Conservation (phyloP, 805 yeast genomes). For the Candida incommunis region DNA sequence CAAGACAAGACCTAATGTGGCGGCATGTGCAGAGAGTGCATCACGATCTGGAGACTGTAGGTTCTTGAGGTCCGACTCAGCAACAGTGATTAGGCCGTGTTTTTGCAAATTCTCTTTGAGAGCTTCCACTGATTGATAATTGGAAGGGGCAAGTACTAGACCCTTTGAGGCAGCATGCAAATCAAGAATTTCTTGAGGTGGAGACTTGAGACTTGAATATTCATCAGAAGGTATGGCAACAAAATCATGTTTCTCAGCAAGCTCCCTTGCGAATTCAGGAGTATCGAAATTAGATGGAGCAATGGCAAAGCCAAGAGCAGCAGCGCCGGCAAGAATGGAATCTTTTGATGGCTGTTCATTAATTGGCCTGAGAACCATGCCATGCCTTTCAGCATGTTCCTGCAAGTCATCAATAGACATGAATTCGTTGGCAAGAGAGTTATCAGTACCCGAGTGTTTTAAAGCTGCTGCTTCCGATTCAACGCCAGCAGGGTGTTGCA, state of each 20-base stretch:
- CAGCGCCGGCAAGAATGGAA: background rate
- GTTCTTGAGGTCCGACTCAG: background rate
- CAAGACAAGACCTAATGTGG: constrained; percentile 4
- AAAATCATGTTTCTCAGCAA: background rate
- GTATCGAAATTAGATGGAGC: constrained; percentile 1
- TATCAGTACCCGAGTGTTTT: background rate
- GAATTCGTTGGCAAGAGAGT: constrained; percentile 14
- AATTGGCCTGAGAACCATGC: background rate
- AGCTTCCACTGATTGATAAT: constrained; percentile 1
- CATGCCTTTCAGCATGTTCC: constrained; percentile 12
- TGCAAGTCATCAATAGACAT: constrained; percentile 14
- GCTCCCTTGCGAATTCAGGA: background rate
- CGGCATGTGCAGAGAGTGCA: constrained; percentile 1
- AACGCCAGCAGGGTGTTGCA: constrained; percentile 1
- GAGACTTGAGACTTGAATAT: background rate
- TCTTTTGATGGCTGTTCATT: constrained; percentile 2
- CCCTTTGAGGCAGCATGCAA: constrained; percentile 2
- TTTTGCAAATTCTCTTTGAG: constrained; percentile 4
- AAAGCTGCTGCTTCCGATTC: background rate
- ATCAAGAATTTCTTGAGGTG: constrained; percentile 3
- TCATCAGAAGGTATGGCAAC: background rate
- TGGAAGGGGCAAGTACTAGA: constrained; percentile 1
- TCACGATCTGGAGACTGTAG: background rate
- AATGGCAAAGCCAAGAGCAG: background rate
- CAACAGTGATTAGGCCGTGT: background rate